Conservation (phyloP, 371 early-diverging fungal species). For the Mucor circinelloides region DNA sequence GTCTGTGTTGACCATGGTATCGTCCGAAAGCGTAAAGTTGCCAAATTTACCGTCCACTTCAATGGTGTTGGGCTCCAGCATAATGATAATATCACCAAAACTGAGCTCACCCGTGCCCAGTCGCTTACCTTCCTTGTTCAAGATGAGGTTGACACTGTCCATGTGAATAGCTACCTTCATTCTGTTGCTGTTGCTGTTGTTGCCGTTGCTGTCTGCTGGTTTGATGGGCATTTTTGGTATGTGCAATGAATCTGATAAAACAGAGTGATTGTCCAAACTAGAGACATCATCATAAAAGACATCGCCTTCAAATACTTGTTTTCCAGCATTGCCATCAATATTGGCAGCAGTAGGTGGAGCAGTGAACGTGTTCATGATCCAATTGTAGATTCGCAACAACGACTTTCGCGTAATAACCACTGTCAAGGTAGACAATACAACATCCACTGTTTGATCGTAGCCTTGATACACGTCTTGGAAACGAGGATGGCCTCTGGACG, state of each 20-base stretch:
- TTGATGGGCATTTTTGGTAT: neutral
- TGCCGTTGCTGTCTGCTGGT: neutral
- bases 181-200: constrained; percentile 7
- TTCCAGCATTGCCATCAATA: neutral
- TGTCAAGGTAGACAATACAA: constrained; percentile 71
- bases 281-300: constrained; percentile 7
- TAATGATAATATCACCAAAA: constrained; percentile 57
- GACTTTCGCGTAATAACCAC: constrained; percentile 73
- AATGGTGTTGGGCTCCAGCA: constrained; percentile 50
- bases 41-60: constrained; percentile 72
- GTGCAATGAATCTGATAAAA: neutral
- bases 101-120: constrained; percentile 68
- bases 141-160: constrained; percentile 64
- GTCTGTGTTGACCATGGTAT: constrained; percentile 14
- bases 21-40: constrained; percentile 68
- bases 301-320: constrained; percentile 3
- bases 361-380: constrained; percentile 75
- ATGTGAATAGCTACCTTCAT: constrained; percentile 69
- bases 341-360: constrained; percentile 20
- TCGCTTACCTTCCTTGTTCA: constrained; percentile 64
- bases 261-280: neutral
- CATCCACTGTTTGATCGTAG: constrained; percentile 70
- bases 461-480: constrained; percentile 58
- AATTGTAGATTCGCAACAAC: constrained; percentile 75
- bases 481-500: constrained; percentile 61